Evolutionary conservation across 306 rosid genomes (phyloP), one percentile per base, ranked within the genome.

Genomic region (Malus asiatica): DNA sequence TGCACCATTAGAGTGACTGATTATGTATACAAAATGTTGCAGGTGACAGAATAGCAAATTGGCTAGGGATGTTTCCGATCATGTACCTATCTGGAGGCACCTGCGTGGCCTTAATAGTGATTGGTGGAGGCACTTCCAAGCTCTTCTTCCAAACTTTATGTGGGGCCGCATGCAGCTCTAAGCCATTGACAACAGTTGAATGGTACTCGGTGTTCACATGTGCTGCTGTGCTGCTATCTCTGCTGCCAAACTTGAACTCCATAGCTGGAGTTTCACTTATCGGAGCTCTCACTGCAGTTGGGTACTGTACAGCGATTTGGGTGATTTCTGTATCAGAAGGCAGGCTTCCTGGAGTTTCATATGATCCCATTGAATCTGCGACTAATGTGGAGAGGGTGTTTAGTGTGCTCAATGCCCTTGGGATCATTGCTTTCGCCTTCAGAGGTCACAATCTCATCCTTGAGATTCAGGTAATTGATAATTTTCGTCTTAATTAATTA

Each of bases 361-460:
- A 88, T 18, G 27, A 74, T 23, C 87, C 89, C 2, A 6, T 83
- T 16, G 38, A 57, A 3, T 42, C 59, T 0, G 61, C 23, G 0
- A 11, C 77, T 2, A 19, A 67, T 20, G 13, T 75, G 38, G 80
- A 66, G 42, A 68, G 76, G 29, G 64, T 68, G 5, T 88, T 88
- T 67, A 68, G 66, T 12, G 87, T 81, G 13, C 68, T 85, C 38
- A 85, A 85, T 60, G 86, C 89, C 8, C 81, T 88, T 68, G 91
- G 91, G 11, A 78, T 88, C 69, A 64, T 88, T 22, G 89, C 87
- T 77, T 85, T 88, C 71, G 87, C 91, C 44, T 88, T 85, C 63
- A 83, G 91, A 74, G 91, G 91, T 58, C 89, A 88, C 74, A 88
- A 88, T 77, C 87, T 88, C 8, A 67, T 81, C 32, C 91, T 88